These are phyloP conservation scores for Hordeum pubiflorum DNA, from an alignment of 202 grass and related monocot species.

Conservation along the genomic window DNA sequence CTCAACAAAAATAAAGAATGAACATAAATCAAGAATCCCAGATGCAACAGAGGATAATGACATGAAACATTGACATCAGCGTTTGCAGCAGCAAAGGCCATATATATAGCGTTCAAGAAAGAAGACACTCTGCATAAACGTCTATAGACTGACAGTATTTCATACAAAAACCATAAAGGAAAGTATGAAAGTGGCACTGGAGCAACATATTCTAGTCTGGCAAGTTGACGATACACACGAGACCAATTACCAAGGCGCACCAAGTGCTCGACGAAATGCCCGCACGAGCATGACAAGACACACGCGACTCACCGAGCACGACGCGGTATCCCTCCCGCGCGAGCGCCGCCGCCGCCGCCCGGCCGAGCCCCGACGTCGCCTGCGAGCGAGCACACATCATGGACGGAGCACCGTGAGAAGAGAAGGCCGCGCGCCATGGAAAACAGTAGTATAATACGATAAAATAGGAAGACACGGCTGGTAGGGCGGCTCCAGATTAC, in stretches of 20 bases:
- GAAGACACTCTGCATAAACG: neutral
- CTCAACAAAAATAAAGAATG: neutral
- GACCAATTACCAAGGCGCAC: neutral
- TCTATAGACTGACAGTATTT: neutral
- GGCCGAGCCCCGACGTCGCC: slow-evolving; percentile 77
- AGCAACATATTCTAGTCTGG: neutral
- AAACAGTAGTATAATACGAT: neutral
- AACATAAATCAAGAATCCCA: neutral
- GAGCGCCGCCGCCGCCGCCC: slow-evolving; percentile 41
- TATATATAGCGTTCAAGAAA: neutral
- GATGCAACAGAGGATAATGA: neutral
- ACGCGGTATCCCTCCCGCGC: slow-evolving; percentile 68
- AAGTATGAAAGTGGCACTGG: neutral
- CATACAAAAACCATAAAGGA: neutral
- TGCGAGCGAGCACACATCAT: slow-evolving; percentile 1
- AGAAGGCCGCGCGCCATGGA: neutral
- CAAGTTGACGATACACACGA: neutral
- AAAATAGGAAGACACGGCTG: neutral
- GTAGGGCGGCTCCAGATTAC: slow-evolving; percentile 3
- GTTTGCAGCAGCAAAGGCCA: neutral
- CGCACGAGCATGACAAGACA: neutral
- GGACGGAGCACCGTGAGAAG: neutral
- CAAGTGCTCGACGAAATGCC: slow-evolving; percentile 25
- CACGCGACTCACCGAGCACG: slow-evolving; percentile 45
- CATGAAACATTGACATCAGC: neutral